Evolutionary conservation across 495 filamentous ascomycete species (phyloP).

Genomic region (Xylaria telfairii): DNA sequence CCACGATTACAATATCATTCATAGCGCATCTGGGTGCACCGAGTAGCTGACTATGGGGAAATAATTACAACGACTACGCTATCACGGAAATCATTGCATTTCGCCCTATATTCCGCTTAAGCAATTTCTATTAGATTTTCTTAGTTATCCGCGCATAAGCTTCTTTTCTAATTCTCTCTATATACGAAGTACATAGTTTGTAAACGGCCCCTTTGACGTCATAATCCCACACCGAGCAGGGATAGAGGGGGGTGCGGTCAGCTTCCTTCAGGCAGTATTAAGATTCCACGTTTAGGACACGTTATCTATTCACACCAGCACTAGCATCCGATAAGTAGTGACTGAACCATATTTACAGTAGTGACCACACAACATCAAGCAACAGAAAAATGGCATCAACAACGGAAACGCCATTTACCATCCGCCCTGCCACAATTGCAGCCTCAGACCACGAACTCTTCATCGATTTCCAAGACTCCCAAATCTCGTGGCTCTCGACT

Average conservation of each 20-base stretch:
- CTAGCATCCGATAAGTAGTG: neutral
- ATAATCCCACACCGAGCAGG: neutral
- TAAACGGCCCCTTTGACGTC: neutral
- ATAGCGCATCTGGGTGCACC: no score
- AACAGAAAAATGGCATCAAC: slow-evolving; percentile 5
- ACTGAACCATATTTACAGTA: neutral
- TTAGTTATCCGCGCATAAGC: no score
- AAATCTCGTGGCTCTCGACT: neutral
- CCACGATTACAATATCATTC: no score
- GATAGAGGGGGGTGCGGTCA: neutral
- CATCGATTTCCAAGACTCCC: neutral
- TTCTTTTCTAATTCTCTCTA: no score
- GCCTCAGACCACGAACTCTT: neutral
- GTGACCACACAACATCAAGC: neutral
- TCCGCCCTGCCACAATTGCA: neutral
- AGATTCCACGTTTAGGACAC: neutral
- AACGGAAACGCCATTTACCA: neutral
- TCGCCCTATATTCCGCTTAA: no score
- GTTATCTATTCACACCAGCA: neutral
- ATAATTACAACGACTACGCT: no score
- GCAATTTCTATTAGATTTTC: no score
- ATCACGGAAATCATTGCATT: no score
- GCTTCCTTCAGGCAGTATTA: neutral
- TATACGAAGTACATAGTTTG: no score
- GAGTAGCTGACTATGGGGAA: no score